Evolutionary conservation across 2,329 filamentous ascomycete genomes (phyloP), one percentile per base, ranked within the genome.

Genomic region (Calycina herbarum): DNA sequence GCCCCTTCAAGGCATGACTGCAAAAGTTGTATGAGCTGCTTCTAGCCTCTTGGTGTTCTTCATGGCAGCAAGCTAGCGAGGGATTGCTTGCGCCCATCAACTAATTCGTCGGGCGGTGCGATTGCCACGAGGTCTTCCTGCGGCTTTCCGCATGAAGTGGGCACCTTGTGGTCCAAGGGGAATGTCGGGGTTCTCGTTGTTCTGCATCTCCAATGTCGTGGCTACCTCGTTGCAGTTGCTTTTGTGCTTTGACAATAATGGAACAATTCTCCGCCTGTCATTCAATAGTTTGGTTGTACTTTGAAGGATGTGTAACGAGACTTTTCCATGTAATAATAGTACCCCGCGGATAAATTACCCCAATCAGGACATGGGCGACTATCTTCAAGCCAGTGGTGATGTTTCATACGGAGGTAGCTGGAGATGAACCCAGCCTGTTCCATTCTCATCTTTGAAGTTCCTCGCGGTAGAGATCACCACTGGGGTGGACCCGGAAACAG

Each of bases 71-170:
- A n/a, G 13, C 35, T 57, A 62, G 40, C 24, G 20, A 27, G 33
- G 40, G 35, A 40, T 54, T 17, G 35, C 42, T 24, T 51, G n/a
- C 20, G 48, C n/a, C 27, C 6, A 40, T 17, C 24, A 27, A 54
- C 20, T 38, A 17, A 62, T 62, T 45, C 59, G 57, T 58, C 29
- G 27, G 15, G 56, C 67, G 42, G 57, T 27, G 38, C 51, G 31
- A 27, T n/a, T 67, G 67, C 71, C 70, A 72, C 70, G 70, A 70
- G 70, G 68, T 48, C 59, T 62, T 61, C 65, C 51, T 67, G 67
- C 70, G 67, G 71, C 60, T 70, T 58, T 67, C 65, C 63, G 68
- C 70, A 69, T 64, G 57, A 56, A 54, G 10, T 24, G 60, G 33
- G 57, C 60, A 45, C 60, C 11, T 38, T 20, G 20, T 57, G 60